Conservation (phyloP, 331 rosid genomes). For the Malus hybrid region DNA sequence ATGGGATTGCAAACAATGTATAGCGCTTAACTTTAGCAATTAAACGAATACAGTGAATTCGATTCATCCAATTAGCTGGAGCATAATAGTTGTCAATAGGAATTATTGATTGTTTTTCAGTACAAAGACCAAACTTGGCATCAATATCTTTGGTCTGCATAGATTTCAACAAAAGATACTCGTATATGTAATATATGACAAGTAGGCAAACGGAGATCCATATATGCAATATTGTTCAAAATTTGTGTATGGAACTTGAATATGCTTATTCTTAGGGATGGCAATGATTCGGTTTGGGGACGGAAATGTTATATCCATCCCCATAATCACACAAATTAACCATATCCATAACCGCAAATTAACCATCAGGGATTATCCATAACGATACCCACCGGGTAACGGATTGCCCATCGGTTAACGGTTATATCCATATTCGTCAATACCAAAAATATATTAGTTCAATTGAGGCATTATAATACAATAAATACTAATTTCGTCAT, state of each 20-base stretch:
- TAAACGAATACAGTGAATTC: neutral
- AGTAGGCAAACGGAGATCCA: neutral
- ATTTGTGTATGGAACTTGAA: neutral
- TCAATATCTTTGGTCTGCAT: neutral
- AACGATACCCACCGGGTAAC: no score
- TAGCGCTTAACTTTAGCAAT: neutral
- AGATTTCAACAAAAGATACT: no score
- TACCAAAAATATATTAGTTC: no score
- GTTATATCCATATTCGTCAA: no score
- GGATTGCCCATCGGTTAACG: no score
- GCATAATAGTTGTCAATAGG: neutral
- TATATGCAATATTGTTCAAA: neutral
- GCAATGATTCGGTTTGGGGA: no score
- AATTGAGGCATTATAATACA: no score
- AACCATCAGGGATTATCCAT: no score
- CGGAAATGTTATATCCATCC: no score
- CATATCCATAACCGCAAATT: no score
- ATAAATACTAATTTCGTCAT: no score
- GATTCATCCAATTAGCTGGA: neutral
- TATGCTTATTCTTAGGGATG: neutral
- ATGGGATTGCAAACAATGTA: neutral
- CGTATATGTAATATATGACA: neutral
- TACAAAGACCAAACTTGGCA: neutral
- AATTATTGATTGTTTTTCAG: neutral
- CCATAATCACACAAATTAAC: no score